Evolutionary conservation across 257 asterid genomes (phyloP).

Genomic region (Capsicum baccatum): DNA sequence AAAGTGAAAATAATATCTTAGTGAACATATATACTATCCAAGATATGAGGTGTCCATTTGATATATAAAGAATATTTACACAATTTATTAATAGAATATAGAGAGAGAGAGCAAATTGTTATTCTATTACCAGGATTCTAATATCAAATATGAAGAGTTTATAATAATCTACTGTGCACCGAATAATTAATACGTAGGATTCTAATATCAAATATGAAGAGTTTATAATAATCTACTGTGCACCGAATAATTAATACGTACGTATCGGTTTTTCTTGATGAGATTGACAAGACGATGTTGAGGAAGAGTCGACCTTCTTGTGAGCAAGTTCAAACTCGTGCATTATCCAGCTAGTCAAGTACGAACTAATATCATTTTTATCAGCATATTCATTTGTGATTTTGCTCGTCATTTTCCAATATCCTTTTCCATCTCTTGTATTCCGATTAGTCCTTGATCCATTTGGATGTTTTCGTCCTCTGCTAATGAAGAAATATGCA

Average conservation of each 20-base stretch:
- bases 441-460: not conserved
- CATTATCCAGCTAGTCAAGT: conserved; percentile 26
- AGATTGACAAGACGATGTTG: not conserved
- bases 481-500: not conserved
- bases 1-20: not conserved
- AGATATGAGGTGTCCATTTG: not conserved
- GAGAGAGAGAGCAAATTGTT: too few species aligned
- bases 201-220: too few species aligned
- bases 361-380: too few species aligned
- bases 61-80: too few species aligned
- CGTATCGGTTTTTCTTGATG: not conserved
- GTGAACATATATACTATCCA: not conserved
- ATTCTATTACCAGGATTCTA: too few species aligned
- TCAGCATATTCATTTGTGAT: too few species aligned
- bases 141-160: too few species aligned
- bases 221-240: not conserved
- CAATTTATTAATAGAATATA: too few species aligned
- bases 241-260: not conserved
- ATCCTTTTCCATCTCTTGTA: not conserved
- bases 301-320: not conserved
- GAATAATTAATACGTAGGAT: not conserved
- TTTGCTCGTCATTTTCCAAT: not conserved
- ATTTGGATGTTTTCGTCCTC: not conserved
- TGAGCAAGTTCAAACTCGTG: not conserved
- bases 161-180: not conserved